phyloP scores from a whole-genome alignment of 2,329 filamentous ascomycete species.

The Trichoderma asperellum region DNA sequence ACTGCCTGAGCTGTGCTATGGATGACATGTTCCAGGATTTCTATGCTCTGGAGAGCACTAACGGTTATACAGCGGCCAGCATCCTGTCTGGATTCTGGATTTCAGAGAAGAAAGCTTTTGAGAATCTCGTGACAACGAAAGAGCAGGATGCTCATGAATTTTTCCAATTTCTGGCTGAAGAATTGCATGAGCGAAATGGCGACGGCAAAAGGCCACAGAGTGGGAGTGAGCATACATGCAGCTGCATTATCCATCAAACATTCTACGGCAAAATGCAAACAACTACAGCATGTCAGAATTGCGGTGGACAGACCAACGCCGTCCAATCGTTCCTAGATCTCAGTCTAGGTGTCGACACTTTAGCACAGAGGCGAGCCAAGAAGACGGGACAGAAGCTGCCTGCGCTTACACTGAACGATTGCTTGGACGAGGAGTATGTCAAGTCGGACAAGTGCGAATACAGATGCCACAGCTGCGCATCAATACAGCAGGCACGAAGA shows the following conservation, averaged over 20 bases:
- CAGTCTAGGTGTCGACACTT: constrained; percentile 79
- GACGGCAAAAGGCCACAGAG: constrained; percentile 66
- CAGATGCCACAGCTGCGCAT: constrained; percentile 78
- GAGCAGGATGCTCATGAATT: constrained; percentile 98
- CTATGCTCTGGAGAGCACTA: constrained; percentile 74
- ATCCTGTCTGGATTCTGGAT: constrained; percentile 91
- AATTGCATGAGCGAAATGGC: constrained; percentile 81
- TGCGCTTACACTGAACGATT: constrained; percentile 64
- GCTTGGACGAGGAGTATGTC: constrained; percentile 84
- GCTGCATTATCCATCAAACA: constrained; percentile 90
- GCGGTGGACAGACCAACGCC: constrained; percentile 78
- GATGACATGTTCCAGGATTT: constrained; percentile 76
- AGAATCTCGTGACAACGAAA: constrained; percentile 83
- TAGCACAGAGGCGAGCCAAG: constrained; percentile 67
- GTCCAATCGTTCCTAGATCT: constrained; percentile 91
- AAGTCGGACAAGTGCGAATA: constrained; percentile 88
- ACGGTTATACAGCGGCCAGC: constrained; percentile 87
- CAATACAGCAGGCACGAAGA: constrained; percentile 77
- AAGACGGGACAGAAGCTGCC: constrained; percentile 54
- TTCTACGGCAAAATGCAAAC: constrained; percentile 92
- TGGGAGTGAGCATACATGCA: constrained; percentile 68
- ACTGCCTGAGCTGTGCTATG: constrained; percentile 72
- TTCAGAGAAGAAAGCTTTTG: constrained; percentile 71
- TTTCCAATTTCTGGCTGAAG: constrained; percentile 92
- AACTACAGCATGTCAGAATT: constrained; percentile 88